Evolutionary conservation across 2,329 filamentous ascomycete species (phyloP).

Genomic region (Trichoderma sp.): DNA sequence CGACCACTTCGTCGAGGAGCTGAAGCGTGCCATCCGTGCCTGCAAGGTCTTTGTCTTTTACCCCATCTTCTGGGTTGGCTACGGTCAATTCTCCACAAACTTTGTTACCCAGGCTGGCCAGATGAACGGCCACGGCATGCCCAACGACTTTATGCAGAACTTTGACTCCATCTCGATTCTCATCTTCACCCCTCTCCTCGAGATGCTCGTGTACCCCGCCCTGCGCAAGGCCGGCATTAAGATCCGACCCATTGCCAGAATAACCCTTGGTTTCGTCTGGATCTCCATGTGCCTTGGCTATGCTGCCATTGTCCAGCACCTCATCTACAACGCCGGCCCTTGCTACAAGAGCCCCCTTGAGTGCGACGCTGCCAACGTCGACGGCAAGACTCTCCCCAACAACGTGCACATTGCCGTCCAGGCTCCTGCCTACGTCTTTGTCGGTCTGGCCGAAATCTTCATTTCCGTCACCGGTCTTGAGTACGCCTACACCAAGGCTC

Average conservation of each 20-base stretch:
- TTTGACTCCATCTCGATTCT: slow-evolving; percentile 67
- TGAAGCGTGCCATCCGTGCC: slow-evolving; percentile 66
- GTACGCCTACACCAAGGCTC: slow-evolving; percentile 74
- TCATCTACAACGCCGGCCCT: slow-evolving; percentile 57
- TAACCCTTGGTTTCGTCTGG: slow-evolving; percentile 63
- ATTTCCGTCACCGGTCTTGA: slow-evolving; percentile 69
- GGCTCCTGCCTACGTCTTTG: slow-evolving; percentile 57
- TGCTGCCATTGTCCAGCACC: slow-evolving; percentile 59
- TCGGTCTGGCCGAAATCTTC: slow-evolving; percentile 62
- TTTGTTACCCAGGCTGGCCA: slow-evolving; percentile 62
- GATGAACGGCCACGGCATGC: slow-evolving; percentile 64
- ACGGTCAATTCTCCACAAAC: slow-evolving; percentile 68
- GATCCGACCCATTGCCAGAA: slow-evolving; percentile 66
- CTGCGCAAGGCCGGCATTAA: slow-evolving; percentile 59
- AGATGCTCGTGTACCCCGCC: slow-evolving; percentile 61
- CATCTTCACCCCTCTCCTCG: slow-evolving; percentile 66
- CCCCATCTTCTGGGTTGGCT: slow-evolving; percentile 68
- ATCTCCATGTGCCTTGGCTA: slow-evolving; percentile 57
- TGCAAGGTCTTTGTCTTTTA: slow-evolving; percentile 72
- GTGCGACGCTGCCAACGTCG: slow-evolving; percentile 38
- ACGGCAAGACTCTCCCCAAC: slow-evolving; percentile 39
- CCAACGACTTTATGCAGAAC: slow-evolving; percentile 71
- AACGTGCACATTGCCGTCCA: slow-evolving; percentile 57
- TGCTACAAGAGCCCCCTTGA: slow-evolving; percentile 49
- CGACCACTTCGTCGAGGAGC: slow-evolving; percentile 70